A percentile compares a stretch with the other conserved stretches of the same genome.
Conservation (phyloP, 1,139 yeast genomes). For the Sugiyamaella castrensis region DNA sequence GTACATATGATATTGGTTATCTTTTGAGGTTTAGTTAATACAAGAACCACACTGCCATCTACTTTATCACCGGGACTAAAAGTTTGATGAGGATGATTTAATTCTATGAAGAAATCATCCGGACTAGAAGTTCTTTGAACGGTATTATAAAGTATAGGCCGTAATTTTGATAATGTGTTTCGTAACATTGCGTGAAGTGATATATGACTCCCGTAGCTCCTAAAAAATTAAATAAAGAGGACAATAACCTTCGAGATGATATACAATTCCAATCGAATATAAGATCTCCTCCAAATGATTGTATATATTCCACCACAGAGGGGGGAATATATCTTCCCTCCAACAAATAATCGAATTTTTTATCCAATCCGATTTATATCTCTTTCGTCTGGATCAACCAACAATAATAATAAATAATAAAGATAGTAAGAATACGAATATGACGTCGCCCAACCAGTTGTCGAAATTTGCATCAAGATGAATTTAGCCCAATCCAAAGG, state of each 20-base stretch:
- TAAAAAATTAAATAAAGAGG: no score
- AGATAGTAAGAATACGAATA: no score
- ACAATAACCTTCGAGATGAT: no score
- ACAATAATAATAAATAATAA: no score
- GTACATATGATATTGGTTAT: conserved; percentile 29
- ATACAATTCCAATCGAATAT: no score
- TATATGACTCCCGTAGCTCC: no score
- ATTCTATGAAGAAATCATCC: conserved; percentile 61
- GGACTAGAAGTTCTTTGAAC: conserved; percentile 17
- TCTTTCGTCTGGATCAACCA: no score
- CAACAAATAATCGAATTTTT: neutral
- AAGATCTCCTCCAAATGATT: neutral
- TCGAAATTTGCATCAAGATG: no score
- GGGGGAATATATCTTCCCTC: neutral
- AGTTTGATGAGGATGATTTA: conserved; percentile 70
- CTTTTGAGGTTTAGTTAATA: conserved; percentile 29
- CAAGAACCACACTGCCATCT: conserved; percentile 39
- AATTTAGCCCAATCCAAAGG: no score
- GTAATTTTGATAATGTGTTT: conserved; percentile 19
- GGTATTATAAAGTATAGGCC: conserved; percentile 21
- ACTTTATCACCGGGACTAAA: conserved; percentile 68
- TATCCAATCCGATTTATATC: no score
- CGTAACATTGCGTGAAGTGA: conserved; percentile 10
- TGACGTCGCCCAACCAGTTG: no score
- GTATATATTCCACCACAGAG: neutral